phyloP scores from a whole-genome alignment of 2,329 filamentous ascomycete species.

The Neodidymelliopsis sp. region DNA sequence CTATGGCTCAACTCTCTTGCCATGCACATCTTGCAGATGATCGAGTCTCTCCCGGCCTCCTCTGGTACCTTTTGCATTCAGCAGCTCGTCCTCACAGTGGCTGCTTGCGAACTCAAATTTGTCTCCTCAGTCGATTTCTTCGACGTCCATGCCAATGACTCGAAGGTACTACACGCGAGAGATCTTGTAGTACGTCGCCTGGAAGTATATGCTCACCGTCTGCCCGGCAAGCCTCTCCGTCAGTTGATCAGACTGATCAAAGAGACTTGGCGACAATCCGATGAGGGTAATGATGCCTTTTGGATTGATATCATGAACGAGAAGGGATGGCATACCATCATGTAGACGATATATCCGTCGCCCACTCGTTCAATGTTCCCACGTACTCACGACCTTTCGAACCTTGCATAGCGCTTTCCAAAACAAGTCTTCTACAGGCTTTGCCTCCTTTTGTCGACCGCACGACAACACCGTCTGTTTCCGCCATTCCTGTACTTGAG shows the following conservation, averaged over 20 bases:
- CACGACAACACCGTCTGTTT: constrained; percentile 11
- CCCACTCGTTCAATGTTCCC: neutral
- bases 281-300: constrained; percentile 59
- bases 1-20: constrained; percentile 61
- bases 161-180: constrained; percentile 54
- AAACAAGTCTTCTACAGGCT: constrained; percentile 1
- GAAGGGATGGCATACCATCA: constrained; percentile 64
- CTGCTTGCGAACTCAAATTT: constrained; percentile 60
- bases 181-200: constrained; percentile 60
- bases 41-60: constrained; percentile 59
- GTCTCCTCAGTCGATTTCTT: constrained; percentile 50
- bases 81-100: constrained; percentile 60
- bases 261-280: constrained; percentile 62
- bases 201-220: constrained; percentile 53
- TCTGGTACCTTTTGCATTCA: constrained; percentile 63
- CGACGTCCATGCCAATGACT: constrained; percentile 53
- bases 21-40: constrained; percentile 57
- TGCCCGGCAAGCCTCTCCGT: constrained; percentile 61
- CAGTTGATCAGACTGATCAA: constrained; percentile 60
- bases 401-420: constrained; percentile 13
- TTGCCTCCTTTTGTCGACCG: constrained; percentile 1
- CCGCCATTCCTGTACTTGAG: constrained; percentile 16
- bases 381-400: constrained; percentile 9
- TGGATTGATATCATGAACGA: constrained; percentile 66
- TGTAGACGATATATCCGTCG: constrained; percentile 49